phyloP scores from a whole-genome alignment of 768 basidiomycete genomes.

The Collybia mongolica region DNA sequence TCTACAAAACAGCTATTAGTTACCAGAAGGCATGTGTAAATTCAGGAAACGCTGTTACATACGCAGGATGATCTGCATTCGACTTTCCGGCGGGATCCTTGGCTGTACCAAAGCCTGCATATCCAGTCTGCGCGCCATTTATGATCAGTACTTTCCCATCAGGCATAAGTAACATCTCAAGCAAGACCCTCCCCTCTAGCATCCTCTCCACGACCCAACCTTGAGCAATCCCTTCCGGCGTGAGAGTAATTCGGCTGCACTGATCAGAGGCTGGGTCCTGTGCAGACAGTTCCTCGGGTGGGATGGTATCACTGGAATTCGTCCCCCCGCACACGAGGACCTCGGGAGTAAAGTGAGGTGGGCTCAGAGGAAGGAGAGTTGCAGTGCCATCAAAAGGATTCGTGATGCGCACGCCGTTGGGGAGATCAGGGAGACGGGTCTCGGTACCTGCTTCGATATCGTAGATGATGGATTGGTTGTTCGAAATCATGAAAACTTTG shows the following conservation, averaged over 20 bases:
- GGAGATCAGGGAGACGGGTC: constrained; percentile 37
- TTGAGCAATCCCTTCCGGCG: constrained; percentile 36
- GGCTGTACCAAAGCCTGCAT: constrained; percentile 34
- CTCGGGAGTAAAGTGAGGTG: constrained; percentile 40
- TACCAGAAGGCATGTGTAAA: not conserved
- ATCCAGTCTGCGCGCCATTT: constrained; percentile 41
- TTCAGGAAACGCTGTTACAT: not conserved
- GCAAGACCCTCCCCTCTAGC: constrained; percentile 36
- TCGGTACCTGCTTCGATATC: constrained; percentile 37
- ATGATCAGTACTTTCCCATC: constrained; percentile 41
- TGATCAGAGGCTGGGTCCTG: constrained; percentile 41
- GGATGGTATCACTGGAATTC: constrained; percentile 27
- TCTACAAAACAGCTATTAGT: constrained; percentile 26
- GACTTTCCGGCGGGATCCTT: constrained; percentile 19
- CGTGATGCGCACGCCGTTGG: constrained; percentile 41
- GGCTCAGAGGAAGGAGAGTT: constrained; percentile 34
- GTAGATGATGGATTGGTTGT: constrained; percentile 40
- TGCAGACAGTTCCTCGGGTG: constrained; percentile 27
- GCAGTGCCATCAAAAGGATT: constrained; percentile 38
- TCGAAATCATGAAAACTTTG: constrained; percentile 38
- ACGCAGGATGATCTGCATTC: constrained; percentile 24
- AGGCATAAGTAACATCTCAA: constrained; percentile 35
- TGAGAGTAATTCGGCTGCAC: constrained; percentile 40
- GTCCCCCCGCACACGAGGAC: constrained; percentile 48
- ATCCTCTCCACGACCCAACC: constrained; percentile 49